phyloP scores from a whole-genome alignment of 2,329 filamentous ascomycete species.

The Aspergillus sp. region DNA sequence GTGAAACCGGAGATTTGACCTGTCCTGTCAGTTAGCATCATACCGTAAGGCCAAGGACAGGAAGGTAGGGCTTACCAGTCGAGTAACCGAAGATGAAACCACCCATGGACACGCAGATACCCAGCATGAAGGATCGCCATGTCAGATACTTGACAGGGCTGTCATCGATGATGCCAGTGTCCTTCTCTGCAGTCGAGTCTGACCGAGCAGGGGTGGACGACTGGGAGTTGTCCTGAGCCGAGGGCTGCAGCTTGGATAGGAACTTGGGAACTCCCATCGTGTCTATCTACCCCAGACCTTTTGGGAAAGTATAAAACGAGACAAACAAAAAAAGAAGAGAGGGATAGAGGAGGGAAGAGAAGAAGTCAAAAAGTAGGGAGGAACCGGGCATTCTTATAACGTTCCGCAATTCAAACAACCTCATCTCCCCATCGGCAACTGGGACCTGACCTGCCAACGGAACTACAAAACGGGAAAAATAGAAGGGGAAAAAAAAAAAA shows the following conservation, averaged over 20 bases:
- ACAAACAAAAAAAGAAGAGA: not conserved
- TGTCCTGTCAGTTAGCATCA: constrained; percentile 10
- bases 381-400: not conserved
- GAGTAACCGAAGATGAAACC: constrained; percentile 44
- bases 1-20: constrained; percentile 42
- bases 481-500: not conserved
- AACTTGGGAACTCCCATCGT: constrained; percentile 23
- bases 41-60: constrained; percentile 1
- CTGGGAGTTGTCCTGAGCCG: constrained; percentile 25
- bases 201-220: constrained; percentile 26
- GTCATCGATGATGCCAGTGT: constrained; percentile 29
- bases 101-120: constrained; percentile 42
- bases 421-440: not conserved
- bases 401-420: not conserved
- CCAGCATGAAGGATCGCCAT: constrained; percentile 37
- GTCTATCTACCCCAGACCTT: not conserved
- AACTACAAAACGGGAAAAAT: not conserved
- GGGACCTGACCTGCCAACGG: too few species aligned
- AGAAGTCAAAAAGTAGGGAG: not conserved
- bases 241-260: constrained; percentile 24
- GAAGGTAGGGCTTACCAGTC: constrained; percentile 26
- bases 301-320: not conserved
- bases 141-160: constrained; percentile 39
- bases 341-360: not conserved
- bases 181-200: constrained; percentile 29